Percentiles rank a stretch among this genome's conserved stretches.
phyloP scores from a whole-genome alignment of 352 stramenopile species.

The Phytophthora megakarya region DNA sequence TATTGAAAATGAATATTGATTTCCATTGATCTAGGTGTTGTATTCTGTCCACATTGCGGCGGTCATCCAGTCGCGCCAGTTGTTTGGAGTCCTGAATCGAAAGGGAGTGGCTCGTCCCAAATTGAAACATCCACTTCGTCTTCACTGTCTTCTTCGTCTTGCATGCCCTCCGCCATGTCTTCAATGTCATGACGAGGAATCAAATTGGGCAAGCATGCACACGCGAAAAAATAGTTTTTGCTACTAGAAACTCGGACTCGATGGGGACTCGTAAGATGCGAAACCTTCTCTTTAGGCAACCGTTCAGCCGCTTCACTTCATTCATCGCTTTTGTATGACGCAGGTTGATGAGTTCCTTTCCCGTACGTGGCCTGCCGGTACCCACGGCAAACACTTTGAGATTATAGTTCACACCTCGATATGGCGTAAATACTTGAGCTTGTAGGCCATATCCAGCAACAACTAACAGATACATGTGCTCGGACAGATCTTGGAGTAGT shows the following conservation, averaged over 20 bases:
- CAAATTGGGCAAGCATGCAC: slow-evolving; percentile 10
- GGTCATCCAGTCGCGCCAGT: slow-evolving; percentile 5
- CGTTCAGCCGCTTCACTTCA: slow-evolving; percentile 2
- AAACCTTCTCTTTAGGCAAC: slow-evolving; percentile 5
- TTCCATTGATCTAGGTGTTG: not conserved
- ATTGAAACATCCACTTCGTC: not conserved
- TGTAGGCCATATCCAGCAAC: slow-evolving; percentile 6
- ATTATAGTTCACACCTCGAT: slow-evolving; percentile 1
- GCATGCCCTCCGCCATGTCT: slow-evolving; percentile 4
- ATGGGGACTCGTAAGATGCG: not conserved
- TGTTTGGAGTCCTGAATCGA: slow-evolving; percentile 8
- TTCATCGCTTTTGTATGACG: slow-evolving; percentile 3
- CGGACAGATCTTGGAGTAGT: not conserved
- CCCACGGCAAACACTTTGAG: not conserved
- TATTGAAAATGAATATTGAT: too few relatives aligned
- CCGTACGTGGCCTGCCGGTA: not conserved
- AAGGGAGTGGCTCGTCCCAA: not conserved
- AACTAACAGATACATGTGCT: not conserved
- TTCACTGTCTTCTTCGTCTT: not conserved
- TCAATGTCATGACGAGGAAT: slow-evolving; percentile 1
- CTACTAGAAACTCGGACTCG: slow-evolving; percentile 5
- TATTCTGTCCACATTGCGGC: slow-evolving; percentile 12
- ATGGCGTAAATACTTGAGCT: not conserved
- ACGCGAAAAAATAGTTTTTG: slow-evolving; percentile 2
- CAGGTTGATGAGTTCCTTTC: slow-evolving; percentile 16